A percentile compares a stretch with the other conserved stretches of the same genome.
phyloP scores from a whole-genome alignment of 2,329 filamentous ascomycete species.

The Nothophoma quercina region DNA sequence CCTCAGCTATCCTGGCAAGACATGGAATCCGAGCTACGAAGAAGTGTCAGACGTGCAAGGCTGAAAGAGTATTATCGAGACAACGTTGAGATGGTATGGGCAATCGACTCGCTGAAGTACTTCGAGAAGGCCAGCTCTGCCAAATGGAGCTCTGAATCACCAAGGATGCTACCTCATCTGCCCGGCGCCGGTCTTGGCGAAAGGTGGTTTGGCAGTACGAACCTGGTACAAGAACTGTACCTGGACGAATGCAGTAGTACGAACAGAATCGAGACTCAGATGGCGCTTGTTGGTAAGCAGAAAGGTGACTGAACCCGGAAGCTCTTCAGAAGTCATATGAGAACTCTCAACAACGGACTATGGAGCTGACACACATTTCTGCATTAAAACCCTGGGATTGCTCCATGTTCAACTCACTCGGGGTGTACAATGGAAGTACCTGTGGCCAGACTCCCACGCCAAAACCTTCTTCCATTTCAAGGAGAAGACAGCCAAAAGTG shows the following conservation, averaged over 20 bases:
- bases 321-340: too few species aligned
- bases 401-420: too few species aligned
- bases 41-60: conserved; percentile 32
- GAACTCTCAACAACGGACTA: too few species aligned
- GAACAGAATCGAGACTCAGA: conserved; percentile 34
- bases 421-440: too few species aligned
- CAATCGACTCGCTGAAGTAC: conserved; percentile 34
- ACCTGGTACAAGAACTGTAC: conserved; percentile 40
- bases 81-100: conserved; percentile 42
- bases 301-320: not conserved
- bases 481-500: too few species aligned
- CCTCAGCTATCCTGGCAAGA: not conserved
- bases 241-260: conserved; percentile 46
- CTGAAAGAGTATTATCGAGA: conserved; percentile 32
- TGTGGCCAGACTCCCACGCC: too few species aligned
- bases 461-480: too few species aligned
- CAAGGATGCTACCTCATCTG: conserved; percentile 31
- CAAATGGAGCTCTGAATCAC: conserved; percentile 9
- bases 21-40: conserved; percentile 29
- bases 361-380: too few species aligned
- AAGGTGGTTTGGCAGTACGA: conserved; percentile 38
- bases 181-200: conserved; percentile 43
- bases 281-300: not conserved
- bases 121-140: conserved; percentile 32
- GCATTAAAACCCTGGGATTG: too few species aligned